Conservation (phyloP, 2,329 filamentous ascomycete genomes). For the Incumbomyces lentus region DNA sequence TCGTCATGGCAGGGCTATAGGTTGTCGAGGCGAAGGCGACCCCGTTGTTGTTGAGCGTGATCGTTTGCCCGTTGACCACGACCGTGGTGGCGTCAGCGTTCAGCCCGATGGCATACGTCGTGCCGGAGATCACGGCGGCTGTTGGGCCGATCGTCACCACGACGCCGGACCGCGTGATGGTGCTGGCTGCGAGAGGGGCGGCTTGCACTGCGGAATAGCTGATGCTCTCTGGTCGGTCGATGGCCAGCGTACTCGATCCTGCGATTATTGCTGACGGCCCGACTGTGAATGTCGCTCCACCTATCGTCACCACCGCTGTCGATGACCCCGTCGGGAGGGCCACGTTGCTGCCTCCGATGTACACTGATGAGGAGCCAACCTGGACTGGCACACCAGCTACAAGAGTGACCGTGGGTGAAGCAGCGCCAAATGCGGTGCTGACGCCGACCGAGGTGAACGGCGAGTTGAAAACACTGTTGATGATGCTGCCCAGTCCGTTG, state of each 20-base stretch:
- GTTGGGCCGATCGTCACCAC: constrained; percentile 20
- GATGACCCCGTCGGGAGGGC: constrained; percentile 12
- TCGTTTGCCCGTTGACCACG: constrained; percentile 17
- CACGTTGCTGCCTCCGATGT: constrained; percentile 16
- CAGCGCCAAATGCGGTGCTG: neutral
- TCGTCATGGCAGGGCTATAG: constrained; percentile 9
- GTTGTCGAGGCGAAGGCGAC: constrained; percentile 20
- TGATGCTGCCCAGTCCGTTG: constrained; percentile 14
- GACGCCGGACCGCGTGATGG: constrained; percentile 10
- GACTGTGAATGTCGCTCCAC: constrained; percentile 15
- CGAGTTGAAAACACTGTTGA: constrained; percentile 16
- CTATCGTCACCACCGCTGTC: constrained; percentile 11
- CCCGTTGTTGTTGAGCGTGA: constrained; percentile 20
- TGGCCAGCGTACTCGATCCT: constrained; percentile 4
- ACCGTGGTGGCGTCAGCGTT: constrained; percentile 17
- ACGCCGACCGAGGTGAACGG: constrained; percentile 10
- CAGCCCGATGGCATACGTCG: constrained; percentile 21
- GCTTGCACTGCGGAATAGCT: constrained; percentile 1
- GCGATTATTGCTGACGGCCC: constrained; percentile 14
- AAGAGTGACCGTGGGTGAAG: constrained; percentile 9
- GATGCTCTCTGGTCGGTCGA: constrained; percentile 1
- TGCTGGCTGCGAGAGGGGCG: neutral
- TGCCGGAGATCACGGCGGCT: constrained; percentile 20
- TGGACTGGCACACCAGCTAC: constrained; percentile 15
- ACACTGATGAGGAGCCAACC: constrained; percentile 14